Base-by-base conservation (phyloP, 306 rosid genomes). In the Citrullus colocynthis region DNA sequence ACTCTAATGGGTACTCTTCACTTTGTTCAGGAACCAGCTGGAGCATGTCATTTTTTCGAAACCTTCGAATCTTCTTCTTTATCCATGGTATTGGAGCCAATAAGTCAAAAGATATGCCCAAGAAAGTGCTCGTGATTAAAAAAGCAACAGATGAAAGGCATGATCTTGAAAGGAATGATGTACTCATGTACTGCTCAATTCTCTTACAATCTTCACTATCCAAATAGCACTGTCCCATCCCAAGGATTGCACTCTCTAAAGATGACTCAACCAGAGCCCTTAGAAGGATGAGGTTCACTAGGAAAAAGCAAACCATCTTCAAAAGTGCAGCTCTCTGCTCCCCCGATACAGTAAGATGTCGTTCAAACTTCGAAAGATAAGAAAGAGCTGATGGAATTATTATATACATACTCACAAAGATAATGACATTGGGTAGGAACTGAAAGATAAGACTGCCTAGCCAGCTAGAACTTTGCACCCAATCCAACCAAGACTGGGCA, bases 71-170 rank as follows among this genome's bases (percentile, higher is more conserved):
- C 66, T 92, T 92, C 80, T 80, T 86, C 81, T 95, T 92, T 60
- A 95, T 92, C 99, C 97, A 95, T 70, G 99, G 99, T 80, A 95
- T 82, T 4, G 97, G 97, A 56, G 97, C 97, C 87, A 95, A 83
- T 18, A 95, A 93, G 84, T 95, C 99, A 83, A 75, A 95, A 9
- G 99, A 92, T 80, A 95, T 95, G 14, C 99, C 99, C 89, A 95
- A 83, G 87, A 95, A 95, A 34, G 97, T 92, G 85, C 99, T 81
- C 6, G 93, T 88, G 79, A 95, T 95, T 83, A 95, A 81, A 80
- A 95, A 95, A 42, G 97, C 99, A 44, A 95, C 92, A 24, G 99
- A 90, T 16, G 99, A 95, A 65, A 95, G 99, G 87, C 99, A 95
- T 66, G 99, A 95, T 81, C 83, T 89, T 24, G 99, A 88, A 82